Conservation (phyloP, 2,329 filamentous ascomycete species). For the Pyrenochaeta sp. region DNA sequence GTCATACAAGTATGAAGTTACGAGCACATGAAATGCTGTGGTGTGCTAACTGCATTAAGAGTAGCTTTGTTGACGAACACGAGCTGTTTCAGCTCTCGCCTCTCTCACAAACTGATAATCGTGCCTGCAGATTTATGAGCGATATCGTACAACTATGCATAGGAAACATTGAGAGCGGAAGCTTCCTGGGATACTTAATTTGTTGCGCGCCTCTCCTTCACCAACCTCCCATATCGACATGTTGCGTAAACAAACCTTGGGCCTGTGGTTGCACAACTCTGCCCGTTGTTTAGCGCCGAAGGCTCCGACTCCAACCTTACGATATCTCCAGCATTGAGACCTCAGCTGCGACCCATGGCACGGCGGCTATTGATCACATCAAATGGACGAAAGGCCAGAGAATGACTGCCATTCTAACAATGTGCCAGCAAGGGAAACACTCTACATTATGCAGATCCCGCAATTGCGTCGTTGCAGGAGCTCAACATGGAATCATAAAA, state of each 20-base stretch:
- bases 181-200: too few species aligned
- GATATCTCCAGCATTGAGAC: background rate
- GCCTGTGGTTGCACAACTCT: too few species aligned
- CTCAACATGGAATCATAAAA: background rate
- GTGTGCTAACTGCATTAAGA: background rate
- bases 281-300: background rate
- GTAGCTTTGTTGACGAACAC: background rate
- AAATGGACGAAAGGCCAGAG: background rate
- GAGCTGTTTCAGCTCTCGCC: too few species aligned
- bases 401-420: background rate
- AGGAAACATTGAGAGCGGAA: too few species aligned
- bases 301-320: background rate
- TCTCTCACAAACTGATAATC: too few species aligned
- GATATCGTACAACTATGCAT: too few species aligned
- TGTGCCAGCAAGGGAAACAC: background rate
- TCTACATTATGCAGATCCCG: background rate
- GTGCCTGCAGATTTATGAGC: too few species aligned
- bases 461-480: background rate
- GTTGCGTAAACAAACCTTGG: too few species aligned
- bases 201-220: background rate
- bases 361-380: conserved; percentile 9
- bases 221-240: background rate
- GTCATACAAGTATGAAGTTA: background rate
- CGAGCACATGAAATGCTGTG: background rate
- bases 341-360: conserved; percentile 5